Base-by-base conservation (phyloP, 208 protist genomes). In the Leishmania amazonensis region DNA sequence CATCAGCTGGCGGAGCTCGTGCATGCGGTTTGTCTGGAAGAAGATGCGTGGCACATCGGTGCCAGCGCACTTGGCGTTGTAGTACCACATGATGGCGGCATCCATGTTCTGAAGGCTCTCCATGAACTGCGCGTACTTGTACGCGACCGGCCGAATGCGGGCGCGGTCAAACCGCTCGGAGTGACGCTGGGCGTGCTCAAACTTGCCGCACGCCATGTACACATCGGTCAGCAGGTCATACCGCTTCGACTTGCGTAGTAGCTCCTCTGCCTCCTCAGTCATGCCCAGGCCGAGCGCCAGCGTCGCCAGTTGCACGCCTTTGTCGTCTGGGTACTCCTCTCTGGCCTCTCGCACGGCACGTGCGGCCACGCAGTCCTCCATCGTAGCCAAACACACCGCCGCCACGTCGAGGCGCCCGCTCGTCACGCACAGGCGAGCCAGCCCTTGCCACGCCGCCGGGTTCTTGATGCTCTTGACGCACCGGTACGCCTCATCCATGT, bases 401-500 rank as follows among this genome's bases (percentile, higher is more conserved):
- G 97, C 97, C 49, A 99, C 96, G 83, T 99, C 98, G 28, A 99
- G 87, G 17, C 97, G 93, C 19, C 93, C 91, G 78, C 94, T 99
- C 53, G 94, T 93, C 68, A 99, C 97, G 85, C 98, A 99, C 97
- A 99, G 97, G 28, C 93, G 88, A 28, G 98, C 98, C 90, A 99
- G 94, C 77, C 96, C 98, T 76, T 98, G 90, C 98, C 98, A 99
- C 38, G 99, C 96, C 6, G 87, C 89, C 15, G 87, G 82, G 82
- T 93, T 95, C 82, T 99, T 97, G 85, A 99, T 98, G 49, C 88
- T 94, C 87, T 99, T 98, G 60, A 99, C 97, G 58, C 96, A 97
- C 53, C 94, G 92, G 81, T 99, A 99, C n/a, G 97, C 98, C 89
- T 99, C 98, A 87, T 99, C 98, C 98, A 99, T 99, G 87, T 99